Evolutionary conservation across 768 basidiomycete genomes (phyloP), one percentile per base, ranked within the genome.

Genomic region (Pisolithus sp.): DNA sequence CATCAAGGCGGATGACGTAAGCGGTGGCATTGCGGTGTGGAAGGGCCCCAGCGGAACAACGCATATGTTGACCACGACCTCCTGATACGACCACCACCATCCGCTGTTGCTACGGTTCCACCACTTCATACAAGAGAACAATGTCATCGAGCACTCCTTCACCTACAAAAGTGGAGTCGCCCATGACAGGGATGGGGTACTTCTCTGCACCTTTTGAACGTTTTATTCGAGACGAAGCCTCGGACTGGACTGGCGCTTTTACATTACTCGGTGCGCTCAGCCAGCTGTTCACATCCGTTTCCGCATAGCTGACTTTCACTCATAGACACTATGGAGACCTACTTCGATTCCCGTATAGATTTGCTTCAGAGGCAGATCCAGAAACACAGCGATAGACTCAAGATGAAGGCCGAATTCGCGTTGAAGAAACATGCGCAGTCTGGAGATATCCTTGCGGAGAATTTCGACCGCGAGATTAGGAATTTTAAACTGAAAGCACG

Each of bases 241-340:
- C 80, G 42, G 90, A 86, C 59, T 84, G 85, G 81, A 71, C 86
- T 39, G 81, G 86, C 58, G 90, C 88, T 30, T 88, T 93, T 61
- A 93, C 93, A 2, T 71, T 95, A 24, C 75, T 94, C 6, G 93
- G 92, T 92, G 62, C 52, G 79, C 67, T 34, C 26, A 42, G 49
- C 31, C 28, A 3, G 24, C 15, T 28, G 48, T 52, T 23, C 15
- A 21, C 20, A 46, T 21, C 15, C 17, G 9, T 6, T 12, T 40
- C 1, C 39, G 48, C 7, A 48, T 46, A 24, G 53, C 48, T n/a
- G 10, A n/a, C 3, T 7, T 20, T 42, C 18, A 5, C 6, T 6
- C 9, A 12, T 61, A 94, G 93, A 96, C 68, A 95, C 93, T 8
- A 74, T 93, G 66, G 93, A 96, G 70, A 96, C 93, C 0, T 96